Conservation (phyloP, 169 alveolate species). For the Babesia bigemina region DNA sequence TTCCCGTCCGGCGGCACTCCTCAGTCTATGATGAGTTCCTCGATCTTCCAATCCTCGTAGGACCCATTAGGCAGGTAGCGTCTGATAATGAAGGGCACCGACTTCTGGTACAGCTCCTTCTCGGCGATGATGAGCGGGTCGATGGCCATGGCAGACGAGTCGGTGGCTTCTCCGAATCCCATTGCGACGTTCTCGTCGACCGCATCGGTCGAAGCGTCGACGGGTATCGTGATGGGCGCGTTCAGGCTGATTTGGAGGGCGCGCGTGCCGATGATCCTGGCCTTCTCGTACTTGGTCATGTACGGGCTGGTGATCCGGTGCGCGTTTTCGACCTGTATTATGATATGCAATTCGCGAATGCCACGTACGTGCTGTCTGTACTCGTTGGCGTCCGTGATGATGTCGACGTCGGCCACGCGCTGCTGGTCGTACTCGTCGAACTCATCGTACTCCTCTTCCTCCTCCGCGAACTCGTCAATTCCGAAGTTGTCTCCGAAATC, state of each 20-base stretch:
- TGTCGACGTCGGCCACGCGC: slow-evolving; percentile 70
- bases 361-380: slow-evolving; percentile 50
- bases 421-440: slow-evolving; percentile 72
- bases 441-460: slow-evolving; percentile 77
- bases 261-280: slow-evolving; percentile 99
- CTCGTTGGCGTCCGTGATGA: slow-evolving; percentile 67
- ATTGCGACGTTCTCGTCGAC: slow-evolving; percentile 61
- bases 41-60: slow-evolving; percentile 96
- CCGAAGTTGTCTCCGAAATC: slow-evolving; percentile 81
- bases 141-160: slow-evolving; percentile 87
- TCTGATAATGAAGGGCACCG: slow-evolving; percentile 97
- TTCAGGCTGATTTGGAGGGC: slow-evolving; percentile 98
- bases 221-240: slow-evolving; percentile 95
- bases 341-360: background rate
- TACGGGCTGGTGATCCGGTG: slow-evolving; percentile 91
- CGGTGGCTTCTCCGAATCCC: slow-evolving; percentile 78
- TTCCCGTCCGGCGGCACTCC: background rate
- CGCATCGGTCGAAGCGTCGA: slow-evolving; percentile 74
- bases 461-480: slow-evolving; percentile 77
- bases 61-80: slow-evolving; percentile 98
- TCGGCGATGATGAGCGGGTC: slow-evolving; percentile 98
- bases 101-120: slow-evolving; percentile 94
- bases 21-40: slow-evolving; percentile 90
- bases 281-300: slow-evolving; percentile 98
- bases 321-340: slow-evolving; percentile 67